Conservation (phyloP, 2,329 filamentous ascomycete species). For the Fusarium guadeloupense region DNA sequence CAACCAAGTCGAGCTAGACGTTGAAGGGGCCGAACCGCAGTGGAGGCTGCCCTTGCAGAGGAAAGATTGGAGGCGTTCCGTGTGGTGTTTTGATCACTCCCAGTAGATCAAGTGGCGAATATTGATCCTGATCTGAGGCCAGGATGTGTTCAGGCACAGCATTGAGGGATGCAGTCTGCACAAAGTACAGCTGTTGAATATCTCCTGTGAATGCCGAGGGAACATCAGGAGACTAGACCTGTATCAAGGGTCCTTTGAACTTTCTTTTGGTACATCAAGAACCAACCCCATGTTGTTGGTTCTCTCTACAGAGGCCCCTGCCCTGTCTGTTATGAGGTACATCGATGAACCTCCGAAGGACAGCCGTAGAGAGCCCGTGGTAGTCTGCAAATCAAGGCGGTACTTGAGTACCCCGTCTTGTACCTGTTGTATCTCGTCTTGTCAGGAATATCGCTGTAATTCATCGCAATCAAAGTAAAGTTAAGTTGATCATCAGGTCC, state of each 20-base stretch:
- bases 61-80: conserved; percentile 26
- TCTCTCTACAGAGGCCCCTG: conserved; percentile 7
- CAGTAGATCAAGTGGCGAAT: conserved; percentile 28
- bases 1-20: conserved; percentile 17
- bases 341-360: conserved; percentile 33
- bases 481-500: not conserved
- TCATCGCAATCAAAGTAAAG: not conserved
- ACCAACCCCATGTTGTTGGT: conserved; percentile 16
- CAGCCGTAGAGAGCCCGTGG: conserved; percentile 23
- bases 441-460: not conserved
- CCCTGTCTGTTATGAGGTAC: conserved; percentile 11
- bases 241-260: conserved; percentile 26
- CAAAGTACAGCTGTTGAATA: not conserved
- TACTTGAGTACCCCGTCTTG: not conserved
- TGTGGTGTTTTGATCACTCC: conserved; percentile 20
- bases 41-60: conserved; percentile 39
- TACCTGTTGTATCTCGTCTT: not conserved
- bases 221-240: conserved; percentile 3
- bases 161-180: not conserved
- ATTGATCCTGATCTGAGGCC: conserved; percentile 33
- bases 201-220: conserved; percentile 10
- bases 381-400: conserved; percentile 4
- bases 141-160: conserved; percentile 30
- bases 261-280: conserved; percentile 4
- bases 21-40: conserved; percentile 35